Conservation (phyloP, 192 early-diverging fungal species). For the Paraglomus brasilianum region DNA sequence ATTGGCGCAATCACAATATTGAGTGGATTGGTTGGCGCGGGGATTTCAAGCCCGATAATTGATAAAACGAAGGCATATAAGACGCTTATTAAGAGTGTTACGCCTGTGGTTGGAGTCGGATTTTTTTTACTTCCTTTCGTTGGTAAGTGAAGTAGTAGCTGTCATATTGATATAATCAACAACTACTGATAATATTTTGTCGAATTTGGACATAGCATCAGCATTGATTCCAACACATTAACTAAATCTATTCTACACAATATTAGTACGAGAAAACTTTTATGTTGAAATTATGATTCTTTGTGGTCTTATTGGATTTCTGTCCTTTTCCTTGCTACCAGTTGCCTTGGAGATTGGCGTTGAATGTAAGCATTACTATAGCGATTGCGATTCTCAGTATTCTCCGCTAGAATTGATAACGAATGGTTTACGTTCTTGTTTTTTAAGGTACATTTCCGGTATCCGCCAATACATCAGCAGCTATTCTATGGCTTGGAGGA, state of each 20-base stretch:
- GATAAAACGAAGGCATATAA: constrained; percentile 59
- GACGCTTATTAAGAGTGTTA: constrained; percentile 41
- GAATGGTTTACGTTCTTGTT: no score
- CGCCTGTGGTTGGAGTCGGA: constrained; percentile 44
- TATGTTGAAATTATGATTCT: constrained; percentile 34
- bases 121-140: constrained; percentile 50
- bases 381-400: no score
- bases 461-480: constrained; percentile 29
- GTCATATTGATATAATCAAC: no score
- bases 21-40: constrained; percentile 58
- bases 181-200: no score
- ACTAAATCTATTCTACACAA: no score
- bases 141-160: background rate
- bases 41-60: constrained; percentile 48
- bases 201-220: no score
- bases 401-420: no score
- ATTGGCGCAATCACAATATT: constrained; percentile 57
- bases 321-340: constrained; percentile 38
- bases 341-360: constrained; percentile 39
- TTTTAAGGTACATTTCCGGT: constrained; percentile 26
- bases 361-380: constrained; percentile 29
- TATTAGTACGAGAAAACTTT: constrained; percentile 32
- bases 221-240: no score
- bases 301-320: constrained; percentile 35
- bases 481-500: constrained; percentile 32